A percentile compares a stretch with the other conserved stretches of the same genome.
Evolutionary conservation across 345 rosid species (phyloP).

Genomic region (Syzygium jambos): DNA sequence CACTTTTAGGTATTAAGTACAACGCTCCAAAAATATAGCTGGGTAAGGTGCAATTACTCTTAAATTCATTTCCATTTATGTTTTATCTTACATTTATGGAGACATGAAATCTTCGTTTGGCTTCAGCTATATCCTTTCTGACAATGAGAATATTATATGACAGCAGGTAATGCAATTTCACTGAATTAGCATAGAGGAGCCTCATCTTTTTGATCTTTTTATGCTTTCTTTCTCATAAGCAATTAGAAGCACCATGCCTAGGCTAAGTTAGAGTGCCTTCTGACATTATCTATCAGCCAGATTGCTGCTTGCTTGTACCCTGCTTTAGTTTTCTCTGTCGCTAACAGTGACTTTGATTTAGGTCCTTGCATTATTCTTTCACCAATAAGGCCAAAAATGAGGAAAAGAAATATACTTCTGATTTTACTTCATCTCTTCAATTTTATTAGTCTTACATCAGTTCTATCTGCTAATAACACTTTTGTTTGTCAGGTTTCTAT

Average conservation of each 20-base stretch:
- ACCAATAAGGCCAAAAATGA: background rate
- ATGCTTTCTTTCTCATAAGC: background rate
- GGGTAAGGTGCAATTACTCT: background rate
- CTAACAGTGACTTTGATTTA: background rate
- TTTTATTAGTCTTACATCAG: background rate
- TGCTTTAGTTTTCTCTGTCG: background rate
- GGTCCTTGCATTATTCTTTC: background rate
- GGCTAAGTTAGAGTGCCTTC: background rate
- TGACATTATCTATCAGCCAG: background rate
- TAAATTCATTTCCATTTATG: background rate
- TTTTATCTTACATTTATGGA: background rate
- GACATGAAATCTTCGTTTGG: background rate
- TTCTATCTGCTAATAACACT: background rate
- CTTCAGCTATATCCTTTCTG: background rate
- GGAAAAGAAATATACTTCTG: background rate
- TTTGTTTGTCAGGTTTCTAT: constrained; percentile 71
- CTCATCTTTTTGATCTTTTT: background rate
- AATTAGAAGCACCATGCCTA: background rate
- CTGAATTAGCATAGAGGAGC: background rate
- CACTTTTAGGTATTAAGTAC: background rate
- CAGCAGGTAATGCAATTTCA: background rate
- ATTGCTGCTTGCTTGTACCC: background rate
- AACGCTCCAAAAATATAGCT: background rate
- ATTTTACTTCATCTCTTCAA: background rate
- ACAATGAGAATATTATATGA: background rate